Evolutionary conservation across 1,284 basidiomycete genomes (phyloP).

Genomic region (Leccinum fallax): DNA sequence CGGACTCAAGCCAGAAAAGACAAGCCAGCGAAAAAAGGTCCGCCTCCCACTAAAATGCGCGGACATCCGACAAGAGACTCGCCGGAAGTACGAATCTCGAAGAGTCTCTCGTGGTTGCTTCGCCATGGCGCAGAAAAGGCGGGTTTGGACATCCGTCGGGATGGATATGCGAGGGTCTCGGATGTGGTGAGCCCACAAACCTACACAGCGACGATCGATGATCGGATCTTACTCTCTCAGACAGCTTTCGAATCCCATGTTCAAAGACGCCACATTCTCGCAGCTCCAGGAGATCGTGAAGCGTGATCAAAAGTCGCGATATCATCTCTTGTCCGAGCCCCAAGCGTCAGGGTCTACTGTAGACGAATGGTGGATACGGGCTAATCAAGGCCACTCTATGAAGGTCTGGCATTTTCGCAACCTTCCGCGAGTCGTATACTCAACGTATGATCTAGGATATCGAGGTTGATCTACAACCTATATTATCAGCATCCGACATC

Average conservation of each 20-base stretch:
- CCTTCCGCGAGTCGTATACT: background rate
- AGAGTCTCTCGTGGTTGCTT: constrained; percentile 68
- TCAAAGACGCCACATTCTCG: constrained; percentile 55
- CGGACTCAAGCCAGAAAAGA: constrained; percentile 1
- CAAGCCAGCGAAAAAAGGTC: constrained; percentile 15
- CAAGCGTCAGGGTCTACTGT: constrained; percentile 40
- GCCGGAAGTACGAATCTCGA: constrained; percentile 45
- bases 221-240: constrained; percentile 8
- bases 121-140: constrained; percentile 71
- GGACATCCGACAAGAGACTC: constrained; percentile 28
- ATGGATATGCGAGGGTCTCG: constrained; percentile 65
- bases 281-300: constrained; percentile 73
- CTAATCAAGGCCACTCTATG: constrained; percentile 93
- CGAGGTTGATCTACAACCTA: constrained; percentile 66
- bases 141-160: constrained; percentile 57
- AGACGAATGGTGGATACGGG: constrained; percentile 81
- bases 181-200: constrained; percentile 52
- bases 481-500: constrained; percentile 62
- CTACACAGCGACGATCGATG: background rate
- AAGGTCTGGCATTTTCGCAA: constrained; percentile 47
- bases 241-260: constrained; percentile 56
- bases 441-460: constrained; percentile 48
- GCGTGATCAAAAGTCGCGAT: constrained; percentile 79
- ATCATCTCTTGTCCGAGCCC: constrained; percentile 64
- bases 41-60: constrained; percentile 25